These are phyloP conservation scores for Metschnikowia vanudenii DNA, from an alignment of 805 yeast species.

Conservation along the genomic window DNA sequence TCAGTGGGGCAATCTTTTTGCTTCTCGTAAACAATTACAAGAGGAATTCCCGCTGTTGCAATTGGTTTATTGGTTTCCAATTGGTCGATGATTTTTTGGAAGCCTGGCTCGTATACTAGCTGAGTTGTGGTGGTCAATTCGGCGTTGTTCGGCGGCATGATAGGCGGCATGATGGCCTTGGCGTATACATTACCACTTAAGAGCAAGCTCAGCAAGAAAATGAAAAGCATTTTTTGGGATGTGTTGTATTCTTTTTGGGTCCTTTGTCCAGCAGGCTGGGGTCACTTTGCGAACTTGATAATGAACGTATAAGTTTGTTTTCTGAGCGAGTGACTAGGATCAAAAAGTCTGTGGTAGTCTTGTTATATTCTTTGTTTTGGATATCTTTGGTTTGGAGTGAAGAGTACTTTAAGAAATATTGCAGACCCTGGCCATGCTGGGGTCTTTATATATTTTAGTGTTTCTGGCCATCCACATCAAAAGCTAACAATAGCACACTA, in stretches of 20 bases:
- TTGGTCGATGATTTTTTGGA: background rate
- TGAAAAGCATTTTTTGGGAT: background rate
- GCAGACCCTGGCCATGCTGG: too few relatives aligned
- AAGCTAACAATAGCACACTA: too few relatives aligned
- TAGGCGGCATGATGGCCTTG: background rate
- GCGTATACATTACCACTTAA: background rate
- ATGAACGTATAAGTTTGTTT: background rate
- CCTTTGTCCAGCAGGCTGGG: background rate
- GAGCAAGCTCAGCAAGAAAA: background rate
- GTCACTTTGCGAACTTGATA: background rate
- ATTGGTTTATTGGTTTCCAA: background rate
- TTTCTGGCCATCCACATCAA: too few relatives aligned
- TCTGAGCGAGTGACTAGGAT: too few relatives aligned
- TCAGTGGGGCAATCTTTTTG: background rate
- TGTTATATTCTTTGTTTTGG: too few relatives aligned
- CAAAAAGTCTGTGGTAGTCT: too few relatives aligned
- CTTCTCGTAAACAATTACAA: conserved; percentile 4
- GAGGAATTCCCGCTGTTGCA: background rate
- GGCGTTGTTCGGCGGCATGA: too few relatives aligned
- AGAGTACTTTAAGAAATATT: too few relatives aligned
- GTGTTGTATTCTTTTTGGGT: background rate
- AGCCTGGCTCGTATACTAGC: background rate
- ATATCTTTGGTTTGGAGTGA: too few relatives aligned
- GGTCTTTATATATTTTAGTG: too few relatives aligned
- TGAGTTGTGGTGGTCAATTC: background rate